Conservation (phyloP, 1,139 yeast genomes). For the Pneumocystis jirovecii region DNA sequence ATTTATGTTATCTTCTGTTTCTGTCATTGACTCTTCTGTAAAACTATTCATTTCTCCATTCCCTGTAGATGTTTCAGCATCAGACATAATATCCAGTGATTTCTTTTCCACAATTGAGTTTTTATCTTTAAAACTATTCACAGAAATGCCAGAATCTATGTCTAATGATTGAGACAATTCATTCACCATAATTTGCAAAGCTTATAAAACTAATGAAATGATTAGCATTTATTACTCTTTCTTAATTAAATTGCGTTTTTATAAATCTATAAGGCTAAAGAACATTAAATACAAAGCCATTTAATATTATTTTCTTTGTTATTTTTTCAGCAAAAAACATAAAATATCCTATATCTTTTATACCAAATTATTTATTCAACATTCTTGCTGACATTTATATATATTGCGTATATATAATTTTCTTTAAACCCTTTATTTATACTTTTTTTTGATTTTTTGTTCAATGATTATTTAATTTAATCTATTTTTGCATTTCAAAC, state of each 20-base stretch:
- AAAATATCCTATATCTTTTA: too few species aligned
- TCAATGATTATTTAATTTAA: background rate
- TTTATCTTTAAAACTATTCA: background rate
- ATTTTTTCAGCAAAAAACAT: background rate
- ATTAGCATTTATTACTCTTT: background rate
- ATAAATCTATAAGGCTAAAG: background rate
- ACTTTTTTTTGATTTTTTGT: background rate
- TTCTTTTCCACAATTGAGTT: background rate
- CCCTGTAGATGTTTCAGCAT: background rate
- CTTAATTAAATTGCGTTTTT: background rate
- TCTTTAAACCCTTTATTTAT: background rate
- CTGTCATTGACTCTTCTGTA: background rate
- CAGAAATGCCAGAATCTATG: background rate
- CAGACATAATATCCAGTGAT: background rate
- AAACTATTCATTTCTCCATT: background rate
- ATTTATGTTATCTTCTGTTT: background rate
- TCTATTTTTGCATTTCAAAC: background rate
- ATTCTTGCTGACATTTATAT: background rate
- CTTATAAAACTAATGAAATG: background rate
- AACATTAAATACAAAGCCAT: background rate
- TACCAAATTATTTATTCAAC: too few species aligned
- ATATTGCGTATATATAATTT: too few species aligned
- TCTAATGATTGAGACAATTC: background rate
- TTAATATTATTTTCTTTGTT: background rate
- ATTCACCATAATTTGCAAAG: background rate